phyloP scores from a whole-genome alignment of 1,139 yeast species.

The Yamadazyma sp. region DNA sequence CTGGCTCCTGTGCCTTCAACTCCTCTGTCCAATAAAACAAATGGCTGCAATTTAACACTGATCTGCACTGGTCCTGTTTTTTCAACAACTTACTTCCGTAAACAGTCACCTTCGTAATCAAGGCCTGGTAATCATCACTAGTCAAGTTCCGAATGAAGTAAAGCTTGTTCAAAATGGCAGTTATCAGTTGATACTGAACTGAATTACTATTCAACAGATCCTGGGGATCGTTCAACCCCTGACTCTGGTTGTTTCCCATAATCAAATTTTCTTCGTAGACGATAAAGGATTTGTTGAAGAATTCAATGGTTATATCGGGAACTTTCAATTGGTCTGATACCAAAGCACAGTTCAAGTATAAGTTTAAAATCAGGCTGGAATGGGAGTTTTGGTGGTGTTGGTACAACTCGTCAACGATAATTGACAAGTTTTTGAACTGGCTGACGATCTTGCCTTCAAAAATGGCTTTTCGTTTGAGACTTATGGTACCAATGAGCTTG shows the following conservation, averaged over 20 bases:
- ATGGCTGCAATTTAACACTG: conserved; percentile 86
- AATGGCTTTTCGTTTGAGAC: conserved; percentile 18
- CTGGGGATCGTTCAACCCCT: conserved; percentile 27
- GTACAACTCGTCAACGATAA: conserved; percentile 68
- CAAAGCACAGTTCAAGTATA: conserved; percentile 57
- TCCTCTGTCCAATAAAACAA: conserved; percentile 89
- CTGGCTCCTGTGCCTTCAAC: conserved; percentile 34
- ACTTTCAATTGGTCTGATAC: conserved; percentile 73
- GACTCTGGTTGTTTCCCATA: conserved; percentile 12
- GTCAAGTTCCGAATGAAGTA: conserved; percentile 57
- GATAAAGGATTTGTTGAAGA: conserved; percentile 84
- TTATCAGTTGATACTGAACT: conserved; percentile 38
- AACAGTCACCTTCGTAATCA: conserved; percentile 81
- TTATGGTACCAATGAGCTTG: conserved; percentile 45
- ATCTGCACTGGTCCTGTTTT: conserved; percentile 92
- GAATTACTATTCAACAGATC: conserved; percentile 41
- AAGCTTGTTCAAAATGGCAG: conserved; percentile 61
- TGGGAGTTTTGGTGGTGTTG: conserved; percentile 45
- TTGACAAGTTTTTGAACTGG: conserved; percentile 72
- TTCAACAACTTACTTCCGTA: conserved; percentile 87
- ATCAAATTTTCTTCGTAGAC: conserved; percentile 76
- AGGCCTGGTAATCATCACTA: conserved; percentile 68
- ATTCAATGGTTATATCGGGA: conserved; percentile 70
- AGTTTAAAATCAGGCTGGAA: conserved; percentile 50
- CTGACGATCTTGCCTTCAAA: conserved; percentile 35